Percentiles rank a stretch among this genome's conserved stretches.
These are phyloP conservation scores for Tilletia walkeri DNA, from an alignment of 1,284 basidiomycete genomes.

Conservation along the genomic window DNA sequence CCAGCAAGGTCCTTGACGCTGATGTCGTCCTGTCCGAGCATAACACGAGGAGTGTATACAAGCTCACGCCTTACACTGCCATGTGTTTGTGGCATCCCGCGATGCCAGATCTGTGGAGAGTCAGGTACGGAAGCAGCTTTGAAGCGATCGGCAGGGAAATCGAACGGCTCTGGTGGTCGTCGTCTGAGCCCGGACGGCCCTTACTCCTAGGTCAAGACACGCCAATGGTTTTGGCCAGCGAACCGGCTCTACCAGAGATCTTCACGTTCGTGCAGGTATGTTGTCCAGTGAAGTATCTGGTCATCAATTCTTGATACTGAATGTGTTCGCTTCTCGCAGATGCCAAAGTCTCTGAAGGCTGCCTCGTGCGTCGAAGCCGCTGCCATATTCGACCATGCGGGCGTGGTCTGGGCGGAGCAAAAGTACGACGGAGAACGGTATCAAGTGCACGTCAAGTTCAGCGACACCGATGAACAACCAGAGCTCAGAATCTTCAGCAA, in stretches of 20 bases:
- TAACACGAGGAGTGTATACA: conserved; percentile 1
- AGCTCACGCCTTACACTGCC: neutral
- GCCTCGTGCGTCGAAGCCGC: neutral
- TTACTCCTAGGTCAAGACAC: neutral
- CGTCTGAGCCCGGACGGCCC: neutral
- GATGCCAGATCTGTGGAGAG: conserved; percentile 10
- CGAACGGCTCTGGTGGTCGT: conserved; percentile 6
- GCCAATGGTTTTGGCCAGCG: no score
- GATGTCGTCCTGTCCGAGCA: neutral
- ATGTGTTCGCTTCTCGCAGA: neutral
- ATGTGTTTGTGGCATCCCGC: conserved; percentile 7
- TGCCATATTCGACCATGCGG: neutral
- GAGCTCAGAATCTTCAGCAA: conserved; percentile 9
- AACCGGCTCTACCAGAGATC: neutral
- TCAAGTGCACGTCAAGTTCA: conserved; percentile 8
- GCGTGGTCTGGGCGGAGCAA: neutral
- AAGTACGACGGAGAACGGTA: conserved; percentile 14
- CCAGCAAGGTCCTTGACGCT: neutral
- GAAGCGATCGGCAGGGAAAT: neutral
- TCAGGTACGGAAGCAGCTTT: conserved; percentile 6
- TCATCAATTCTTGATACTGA: neutral
- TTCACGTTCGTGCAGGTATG: conserved; percentile 12
- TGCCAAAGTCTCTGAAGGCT: conserved; percentile 5
- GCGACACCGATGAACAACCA: neutral
- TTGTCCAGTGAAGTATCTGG: neutral